Percentiles rank a stretch among this genome's conserved stretches.
Conservation (phyloP, 768 basidiomycete species). For the Terana coerulea region DNA sequence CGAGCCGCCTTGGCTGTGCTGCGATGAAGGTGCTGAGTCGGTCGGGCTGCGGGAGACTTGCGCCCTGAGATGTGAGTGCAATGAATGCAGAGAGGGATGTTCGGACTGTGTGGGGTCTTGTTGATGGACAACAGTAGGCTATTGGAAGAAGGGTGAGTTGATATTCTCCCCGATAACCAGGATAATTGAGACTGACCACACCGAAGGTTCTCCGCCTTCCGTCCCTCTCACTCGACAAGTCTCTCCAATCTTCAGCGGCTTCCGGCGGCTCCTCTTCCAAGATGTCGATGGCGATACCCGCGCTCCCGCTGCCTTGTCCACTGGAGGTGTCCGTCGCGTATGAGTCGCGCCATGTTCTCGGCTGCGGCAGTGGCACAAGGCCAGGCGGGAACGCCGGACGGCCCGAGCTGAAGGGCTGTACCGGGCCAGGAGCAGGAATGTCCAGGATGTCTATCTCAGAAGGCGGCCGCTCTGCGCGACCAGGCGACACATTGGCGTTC, state of each 20-base stretch:
- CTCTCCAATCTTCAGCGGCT: conserved; percentile 59
- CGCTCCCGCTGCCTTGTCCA: conserved; percentile 15
- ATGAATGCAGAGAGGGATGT: conserved; percentile 62
- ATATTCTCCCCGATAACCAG: too few relatives aligned
- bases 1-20: conserved; percentile 43
- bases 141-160: background rate
- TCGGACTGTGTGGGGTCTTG: conserved; percentile 48
- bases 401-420: conserved; percentile 43
- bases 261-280: conserved; percentile 68
- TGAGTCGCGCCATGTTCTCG: conserved; percentile 33
- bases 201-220: conserved; percentile 56
- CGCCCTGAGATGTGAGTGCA: conserved; percentile 53
- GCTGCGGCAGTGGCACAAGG: conserved; percentile 27
- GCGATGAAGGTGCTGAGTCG: conserved; percentile 49
- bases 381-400: conserved; percentile 34
- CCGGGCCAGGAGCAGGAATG: conserved; percentile 53
- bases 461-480: background rate
- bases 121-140: conserved; percentile 45
- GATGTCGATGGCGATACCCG: conserved; percentile 47
- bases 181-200: conserved; percentile 50
- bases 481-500: background rate
- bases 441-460: conserved; percentile 46
- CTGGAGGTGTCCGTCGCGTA: conserved; percentile 11
- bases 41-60: conserved; percentile 31
- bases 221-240: conserved; percentile 39